A percentile compares a stretch with the other conserved stretches of the same genome.
These are phyloP conservation scores for Guyanaporus albipodus DNA, from an alignment of 768 basidiomycete species.

Conservation along the genomic window DNA sequence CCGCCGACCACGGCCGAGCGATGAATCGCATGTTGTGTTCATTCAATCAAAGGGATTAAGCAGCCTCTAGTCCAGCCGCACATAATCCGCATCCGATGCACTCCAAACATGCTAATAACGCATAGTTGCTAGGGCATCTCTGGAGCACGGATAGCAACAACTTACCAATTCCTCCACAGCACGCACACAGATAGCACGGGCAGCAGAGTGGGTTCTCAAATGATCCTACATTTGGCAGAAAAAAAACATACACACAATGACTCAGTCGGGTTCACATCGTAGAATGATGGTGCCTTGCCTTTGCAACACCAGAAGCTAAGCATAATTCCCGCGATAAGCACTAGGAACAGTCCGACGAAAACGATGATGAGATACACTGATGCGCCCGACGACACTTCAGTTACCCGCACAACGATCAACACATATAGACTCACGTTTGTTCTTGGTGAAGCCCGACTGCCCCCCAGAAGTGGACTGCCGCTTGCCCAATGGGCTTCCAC, in stretches of 20 bases:
- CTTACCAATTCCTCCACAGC: constrained; percentile 64
- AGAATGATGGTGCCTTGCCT: constrained; percentile 32
- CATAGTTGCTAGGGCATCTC: constrained; percentile 1
- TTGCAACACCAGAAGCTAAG: constrained; percentile 65
- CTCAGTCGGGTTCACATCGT: neutral
- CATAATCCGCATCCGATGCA: constrained; percentile 69
- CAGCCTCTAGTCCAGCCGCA: constrained; percentile 42
- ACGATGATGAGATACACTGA: constrained; percentile 61
- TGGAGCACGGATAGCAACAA: neutral
- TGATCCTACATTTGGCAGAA: constrained; percentile 33
- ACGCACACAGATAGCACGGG: constrained; percentile 70
- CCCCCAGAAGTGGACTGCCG: constrained; percentile 17
- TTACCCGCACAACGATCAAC: no score
- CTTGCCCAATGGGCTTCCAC: constrained; percentile 28
- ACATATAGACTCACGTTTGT: constrained; percentile 41
- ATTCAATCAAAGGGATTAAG: constrained; percentile 3
- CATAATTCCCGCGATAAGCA: constrained; percentile 51
- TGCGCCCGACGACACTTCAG: neutral
- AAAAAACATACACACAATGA: neutral
- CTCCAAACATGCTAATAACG: constrained; percentile 52
- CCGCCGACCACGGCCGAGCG: neutral
- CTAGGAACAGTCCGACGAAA: constrained; percentile 59
- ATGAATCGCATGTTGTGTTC: neutral
- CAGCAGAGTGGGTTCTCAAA: constrained; percentile 65
- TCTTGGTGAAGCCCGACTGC: constrained; percentile 34